Base-by-base conservation (phyloP, 2,329 filamentous ascomycete genomes). In the Teratosphaeriaceae sp. region DNA sequence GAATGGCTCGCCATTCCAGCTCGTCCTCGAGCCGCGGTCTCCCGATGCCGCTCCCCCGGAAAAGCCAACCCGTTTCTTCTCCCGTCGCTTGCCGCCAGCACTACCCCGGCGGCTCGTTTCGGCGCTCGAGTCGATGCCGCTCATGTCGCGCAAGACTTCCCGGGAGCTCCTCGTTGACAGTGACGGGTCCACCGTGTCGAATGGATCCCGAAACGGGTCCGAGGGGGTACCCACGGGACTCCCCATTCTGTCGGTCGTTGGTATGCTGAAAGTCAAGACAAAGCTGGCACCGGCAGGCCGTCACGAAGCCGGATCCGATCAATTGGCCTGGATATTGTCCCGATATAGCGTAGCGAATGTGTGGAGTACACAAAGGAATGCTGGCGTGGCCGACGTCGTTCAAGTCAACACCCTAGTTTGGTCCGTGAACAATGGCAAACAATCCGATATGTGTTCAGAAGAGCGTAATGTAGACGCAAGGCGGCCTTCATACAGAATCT, bases 1-100 rank as follows among this genome's bases (percentile, higher is more conserved):
- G 15, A 33, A 20, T 11, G 26, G 21, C 12, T 29, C 26, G 9
- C 38, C 44, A 15, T 36, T 36, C 31, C 41, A 48, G 33, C 47
- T 53, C 15, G 39, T 34, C 12, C 47, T 29, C 18, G 40, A 34
- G 22, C 39, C 45, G 31, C 42, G 21, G 7, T 41, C 44, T 21
- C 35, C 31, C 18, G 47, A 39, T 12, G 49, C 44, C 18, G 38
- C 35, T 27, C 44, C 48, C 16, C 44, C 44, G 9, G 31, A 47
- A 30, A 53, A 54, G 12, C 50, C 52, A 9, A 54, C 52, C 21
- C 44, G 31, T 38, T 54, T 54, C 47, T 53, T 54, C 36, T 52
- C 47, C 31, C 40, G 37, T 20, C 42, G 39, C 15, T 30, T 41
- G 13, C 42, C 46, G 19, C 44, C 48, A 15, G 43, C 44, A 22